Conservation (phyloP, 805 yeast genomes). For the Peterozyma xylosa region DNA sequence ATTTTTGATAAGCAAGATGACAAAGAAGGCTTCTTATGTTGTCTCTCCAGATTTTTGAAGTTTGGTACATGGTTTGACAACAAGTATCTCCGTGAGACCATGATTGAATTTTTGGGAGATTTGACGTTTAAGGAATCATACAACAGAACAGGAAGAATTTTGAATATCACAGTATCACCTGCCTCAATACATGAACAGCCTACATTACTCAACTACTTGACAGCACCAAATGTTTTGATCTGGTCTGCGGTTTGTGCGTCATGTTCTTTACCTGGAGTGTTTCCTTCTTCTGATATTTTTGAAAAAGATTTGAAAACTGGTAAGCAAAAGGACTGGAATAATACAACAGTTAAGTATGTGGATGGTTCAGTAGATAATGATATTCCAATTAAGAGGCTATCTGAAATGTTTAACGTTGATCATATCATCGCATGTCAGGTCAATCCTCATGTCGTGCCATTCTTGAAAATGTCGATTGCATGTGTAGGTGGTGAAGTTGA, state of each 20-base stretch:
- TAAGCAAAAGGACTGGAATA: conserved; percentile 73
- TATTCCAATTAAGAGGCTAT: conserved; percentile 79
- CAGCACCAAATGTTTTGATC: conserved; percentile 73
- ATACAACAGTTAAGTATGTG: conserved; percentile 69
- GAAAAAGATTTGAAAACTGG: conserved; percentile 77
- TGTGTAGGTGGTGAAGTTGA: conserved; percentile 67
- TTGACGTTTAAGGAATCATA: conserved; percentile 91
- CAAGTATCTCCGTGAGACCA: conserved; percentile 59
- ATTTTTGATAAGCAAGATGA: conserved; percentile 43
- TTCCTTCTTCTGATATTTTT: conserved; percentile 76
- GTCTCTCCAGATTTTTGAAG: conserved; percentile 60
- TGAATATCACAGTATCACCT: conserved; percentile 90
- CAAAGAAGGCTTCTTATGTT: conserved; percentile 42
- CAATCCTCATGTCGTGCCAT: conserved; percentile 91
- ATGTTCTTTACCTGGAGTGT: conserved; percentile 89
- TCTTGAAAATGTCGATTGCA: conserved; percentile 60
- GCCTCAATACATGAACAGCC: conserved; percentile 91
- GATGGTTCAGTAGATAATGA: conserved; percentile 97
- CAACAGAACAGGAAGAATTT: conserved; percentile 86
- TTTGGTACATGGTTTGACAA: conserved; percentile 89
- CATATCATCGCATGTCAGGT: conserved; percentile 97
- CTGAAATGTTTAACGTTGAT: conserved; percentile 96
- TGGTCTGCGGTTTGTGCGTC: conserved; percentile 93
- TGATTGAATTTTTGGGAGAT: conserved; percentile 77
- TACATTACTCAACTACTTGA: conserved; percentile 66